phyloP scores from a whole-genome alignment of 2,329 filamentous ascomycete genomes.

The Thyridium curvatum region DNA sequence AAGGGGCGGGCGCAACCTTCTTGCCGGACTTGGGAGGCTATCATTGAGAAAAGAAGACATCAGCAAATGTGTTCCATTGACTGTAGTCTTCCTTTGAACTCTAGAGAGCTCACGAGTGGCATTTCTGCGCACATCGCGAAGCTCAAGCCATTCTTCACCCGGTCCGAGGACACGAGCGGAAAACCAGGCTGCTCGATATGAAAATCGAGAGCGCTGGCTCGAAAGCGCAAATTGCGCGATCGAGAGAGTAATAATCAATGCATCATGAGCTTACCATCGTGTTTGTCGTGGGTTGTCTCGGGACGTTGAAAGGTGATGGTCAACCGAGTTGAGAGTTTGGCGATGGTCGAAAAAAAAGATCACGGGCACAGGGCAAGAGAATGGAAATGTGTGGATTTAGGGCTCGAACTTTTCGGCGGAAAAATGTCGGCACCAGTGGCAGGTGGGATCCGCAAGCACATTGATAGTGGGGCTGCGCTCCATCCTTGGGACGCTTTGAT shows the following conservation, averaged over 20 bases:
- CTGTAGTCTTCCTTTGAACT: slow-evolving; percentile 75
- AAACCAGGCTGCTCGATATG: slow-evolving; percentile 25
- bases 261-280: slow-evolving; percentile 56
- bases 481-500: too few relatives aligned
- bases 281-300: slow-evolving; percentile 45
- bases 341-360: slow-evolving; percentile 12
- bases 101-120: slow-evolving; percentile 68
- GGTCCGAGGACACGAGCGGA: slow-evolving; percentile 32
- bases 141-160: slow-evolving; percentile 65
- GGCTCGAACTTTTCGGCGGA: too few relatives aligned
- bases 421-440: too few relatives aligned
- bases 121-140: slow-evolving; percentile 46
- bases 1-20: slow-evolving; percentile 96
- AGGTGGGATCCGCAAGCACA: too few relatives aligned
- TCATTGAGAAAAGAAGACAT: slow-evolving; percentile 99
- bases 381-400: slow-evolving; percentile 10
- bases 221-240: slow-evolving; percentile 4
- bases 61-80: slow-evolving; percentile 78
- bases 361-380: too few relatives aligned
- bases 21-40: slow-evolving; percentile 97
- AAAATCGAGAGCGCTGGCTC: slow-evolving; percentile 19
- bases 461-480: too few relatives aligned
- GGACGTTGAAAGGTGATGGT: slow-evolving; percentile 36
- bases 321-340: slow-evolving; percentile 8
- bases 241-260: slow-evolving; percentile 17